Base-by-base conservation (phyloP, 768 basidiomycete species). In the Agrocybe praecox region DNA sequence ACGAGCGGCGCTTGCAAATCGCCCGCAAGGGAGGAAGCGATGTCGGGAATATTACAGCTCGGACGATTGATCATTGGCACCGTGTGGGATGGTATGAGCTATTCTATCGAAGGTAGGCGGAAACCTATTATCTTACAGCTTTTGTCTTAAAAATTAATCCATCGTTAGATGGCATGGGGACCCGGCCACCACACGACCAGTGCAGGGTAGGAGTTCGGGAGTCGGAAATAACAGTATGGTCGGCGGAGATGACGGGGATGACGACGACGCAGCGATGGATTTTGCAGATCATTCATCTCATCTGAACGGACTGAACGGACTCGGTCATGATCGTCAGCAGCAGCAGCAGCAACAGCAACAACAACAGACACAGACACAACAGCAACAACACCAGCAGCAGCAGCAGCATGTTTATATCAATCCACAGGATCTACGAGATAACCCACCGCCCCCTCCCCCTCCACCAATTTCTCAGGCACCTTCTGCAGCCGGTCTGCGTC, bases 1-100 rank as follows among this genome's bases (percentile, higher is more conserved):
- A 90, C 56, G 90, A 92, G 59, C 80, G 85, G n/a, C 80, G 88
- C 32, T 72, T 92, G 44, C 83, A 85, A 47, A 68, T 80, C 9
- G 88, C 89, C 0, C 82, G 86, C 52, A 85, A 86, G 62, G 78
- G 78, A 22, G 84, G 83, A 5, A 84, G 83, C 57, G 88, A 90
- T 58, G 83, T 91, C 14, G 90, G 88, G 7, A 91, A 87, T 62
- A 79, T 92, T 52, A 87, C 79, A 43, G 83, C 88, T 18, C 80
- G 89, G 57, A 87, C 86, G 2, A 81, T 92, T 56, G 90, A 92
- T 62, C 87, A 90, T 56, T 92, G 90, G 90, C 87, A 89, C 63
- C 80, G 83, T 54, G 79, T 80, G 32, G 89, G 89, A 15, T 92
- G 90, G 90, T 92, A 90, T 65, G 78, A 78, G 11, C 74, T 90